Base-by-base conservation (phyloP, 192 early-diverging fungal genomes). In the Oehlia diaphana region DNA sequence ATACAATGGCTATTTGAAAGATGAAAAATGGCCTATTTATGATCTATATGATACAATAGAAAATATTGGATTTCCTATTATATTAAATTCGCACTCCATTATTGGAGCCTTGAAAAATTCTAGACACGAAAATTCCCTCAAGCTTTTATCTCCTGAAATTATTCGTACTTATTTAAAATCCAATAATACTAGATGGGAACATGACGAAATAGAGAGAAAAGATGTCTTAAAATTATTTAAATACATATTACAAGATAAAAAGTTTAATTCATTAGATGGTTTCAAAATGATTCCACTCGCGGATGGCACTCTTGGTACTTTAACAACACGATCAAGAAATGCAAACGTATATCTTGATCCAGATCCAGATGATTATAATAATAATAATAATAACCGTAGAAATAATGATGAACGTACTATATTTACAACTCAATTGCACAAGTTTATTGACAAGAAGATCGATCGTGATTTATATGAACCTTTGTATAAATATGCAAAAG, bases 401-500 rank as follows among this genome's bases (percentile, higher is more conserved):
- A 31, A 31, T 31, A 2, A 47, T 12, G 50, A 58, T 58, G 50
- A 58, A 21, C 4, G 4, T 5, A 0, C 4, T 53, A 19, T 72
- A 1, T 72, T 72, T 49, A 53, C 5, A 4, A 26, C 33, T 3
- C 23, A 28, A 12, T 50, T 72, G 47, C 10, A 47, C 4, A 72
- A 72, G 28, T 72, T 72, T 31, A 26, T 72, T 72, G 42, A 72
- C 47, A 72, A 72, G n/a, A n/a, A n/a, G n/a, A 50, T 23, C 21
- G 4, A 72, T 72, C 13, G 23, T 7, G 47, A 13, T 2, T 28
- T 72, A 2, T 72, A 44, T n/a, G 16, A 33, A 3, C 1, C 4
- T 14, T 49, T 72, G 4, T 58, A 19, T 19, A 9, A 31, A 31
- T 1, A 19, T 58, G 50, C 50, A 58, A 58, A 58, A 58, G 2